Evolutionary conservation across 805 yeast genomes (phyloP).

Genomic region (Pichia paraexigua): DNA sequence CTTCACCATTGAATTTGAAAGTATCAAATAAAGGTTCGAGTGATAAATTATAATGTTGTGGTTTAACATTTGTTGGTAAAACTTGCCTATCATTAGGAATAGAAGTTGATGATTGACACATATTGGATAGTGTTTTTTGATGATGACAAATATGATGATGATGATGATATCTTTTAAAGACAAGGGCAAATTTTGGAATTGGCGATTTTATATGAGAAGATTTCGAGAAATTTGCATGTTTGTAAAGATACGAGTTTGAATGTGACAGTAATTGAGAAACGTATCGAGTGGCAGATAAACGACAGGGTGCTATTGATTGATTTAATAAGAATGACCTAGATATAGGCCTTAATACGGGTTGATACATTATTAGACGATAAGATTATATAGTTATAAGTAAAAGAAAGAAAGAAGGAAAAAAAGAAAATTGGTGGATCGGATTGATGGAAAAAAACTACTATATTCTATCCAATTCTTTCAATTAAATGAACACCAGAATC

Average conservation of each 20-base stretch:
- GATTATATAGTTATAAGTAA: too few species aligned
- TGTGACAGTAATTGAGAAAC: neutral
- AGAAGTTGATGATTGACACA: constrained; percentile 2
- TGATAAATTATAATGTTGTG: constrained; percentile 65
- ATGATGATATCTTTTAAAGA: neutral
- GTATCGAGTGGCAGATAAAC: neutral
- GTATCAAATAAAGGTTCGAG: constrained; percentile 31
- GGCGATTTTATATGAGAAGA: neutral
- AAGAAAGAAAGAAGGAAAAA: neutral
- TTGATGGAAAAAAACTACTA: neutral
- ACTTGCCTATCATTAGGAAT: constrained; percentile 20
- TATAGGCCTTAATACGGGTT: neutral
- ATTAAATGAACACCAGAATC: constrained; percentile 89
- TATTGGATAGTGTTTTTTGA: neutral
- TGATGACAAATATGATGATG: constrained; percentile 1
- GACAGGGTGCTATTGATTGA: neutral
- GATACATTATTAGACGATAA: neutral
- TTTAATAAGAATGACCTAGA: neutral
- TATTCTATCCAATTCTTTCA: constrained; percentile 61
- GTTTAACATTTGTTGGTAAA: constrained; percentile 50
- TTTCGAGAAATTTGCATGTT: neutral
- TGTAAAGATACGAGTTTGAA: neutral
- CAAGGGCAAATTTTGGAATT: neutral
- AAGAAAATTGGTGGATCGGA: neutral
- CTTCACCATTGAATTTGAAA: constrained; percentile 45